These are phyloP conservation scores for Gliomastix tumulicola DNA, from an alignment of 2,329 filamentous ascomycete genomes.

Conservation along the genomic window DNA sequence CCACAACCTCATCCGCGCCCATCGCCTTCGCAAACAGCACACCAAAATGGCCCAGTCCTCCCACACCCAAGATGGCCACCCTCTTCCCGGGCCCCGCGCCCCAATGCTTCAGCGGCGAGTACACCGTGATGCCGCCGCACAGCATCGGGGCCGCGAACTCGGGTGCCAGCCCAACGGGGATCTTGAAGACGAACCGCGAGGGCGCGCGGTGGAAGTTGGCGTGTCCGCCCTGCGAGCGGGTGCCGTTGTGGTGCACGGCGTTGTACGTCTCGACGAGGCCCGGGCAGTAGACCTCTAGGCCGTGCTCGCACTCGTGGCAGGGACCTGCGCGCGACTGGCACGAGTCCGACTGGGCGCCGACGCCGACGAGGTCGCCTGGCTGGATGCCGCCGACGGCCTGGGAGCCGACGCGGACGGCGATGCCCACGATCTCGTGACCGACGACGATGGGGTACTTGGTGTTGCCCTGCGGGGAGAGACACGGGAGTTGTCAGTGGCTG, in stretches of 20 bases:
- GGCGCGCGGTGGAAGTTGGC: constrained; percentile 22
- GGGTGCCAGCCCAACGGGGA: constrained; percentile 60
- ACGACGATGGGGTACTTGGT: constrained; percentile 39
- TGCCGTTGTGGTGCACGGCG: constrained; percentile 18
- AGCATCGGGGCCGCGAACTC: constrained; percentile 68
- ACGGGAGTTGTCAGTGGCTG: no score
- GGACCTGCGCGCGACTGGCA: constrained; percentile 35
- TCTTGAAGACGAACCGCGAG: constrained; percentile 46
- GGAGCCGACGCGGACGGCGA: constrained; percentile 45
- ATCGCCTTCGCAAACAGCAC: constrained; percentile 60
- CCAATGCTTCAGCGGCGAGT: constrained; percentile 66
- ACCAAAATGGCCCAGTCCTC: constrained; percentile 64
- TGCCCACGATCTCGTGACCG: constrained; percentile 61
- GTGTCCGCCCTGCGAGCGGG: constrained; percentile 38
- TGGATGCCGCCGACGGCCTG: constrained; percentile 39
- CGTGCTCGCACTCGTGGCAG: constrained; percentile 33
- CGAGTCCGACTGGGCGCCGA: constrained; percentile 52
- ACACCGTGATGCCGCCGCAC: constrained; percentile 75
- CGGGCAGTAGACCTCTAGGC: constrained; percentile 32
- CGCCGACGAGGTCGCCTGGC: constrained; percentile 56
- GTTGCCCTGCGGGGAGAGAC: no score
- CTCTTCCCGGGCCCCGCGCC: constrained; percentile 68
- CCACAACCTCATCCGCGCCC: constrained; percentile 47
- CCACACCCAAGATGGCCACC: constrained; percentile 63
- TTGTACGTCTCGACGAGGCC: constrained; percentile 37